Evolutionary conservation across 2,329 filamentous ascomycete genomes (phyloP), one percentile per base, ranked within the genome.

Genomic region (Lecanicillium sp.): DNA sequence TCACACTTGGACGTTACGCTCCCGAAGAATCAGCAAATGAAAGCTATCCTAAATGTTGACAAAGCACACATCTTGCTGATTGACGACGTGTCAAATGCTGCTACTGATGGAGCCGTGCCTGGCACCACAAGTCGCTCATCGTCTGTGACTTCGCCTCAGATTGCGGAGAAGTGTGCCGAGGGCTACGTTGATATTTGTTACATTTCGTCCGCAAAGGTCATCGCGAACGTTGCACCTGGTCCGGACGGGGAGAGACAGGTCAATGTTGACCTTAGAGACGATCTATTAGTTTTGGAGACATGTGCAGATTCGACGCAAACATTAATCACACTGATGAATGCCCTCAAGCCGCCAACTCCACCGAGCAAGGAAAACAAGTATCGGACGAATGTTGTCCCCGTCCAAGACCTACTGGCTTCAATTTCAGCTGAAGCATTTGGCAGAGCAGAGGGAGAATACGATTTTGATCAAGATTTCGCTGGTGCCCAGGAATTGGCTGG

Each of bases 261-360:
- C 12, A 82, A 92, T 48, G 71, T 95, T 2, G 85, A 94, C 46
- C 65, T 96, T 33, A 78, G 78, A 44, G 89, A 95, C 52, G 83
- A 94, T 47, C 70, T 98, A 2, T 70, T 98, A 38, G 81, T 98
- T 25, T 65, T 98, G 6, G 92, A 98, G 59, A 94, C 89, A 1
- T 98, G 94, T 52, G 92, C 92, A 20, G 92, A 98, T 60, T 98
- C 92, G 2, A 96, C 88, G 0, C 88, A 95, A 57, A 98, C 92
- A 0, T 70, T 98, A 12, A 82, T 95, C 37, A 72, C 75, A 2
- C 73, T 94, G 30, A 64, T 89, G 13, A 86, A 84, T 51, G 88
- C 83, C 1, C 69, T 98, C 4, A 79, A 81, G 28, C 92, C 90
- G 4, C 90, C 92, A 1, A 80, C 78, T 7, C 83, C 88, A 1